Conservation (phyloP, 2,329 filamentous ascomycete genomes). For the Ascochyta rabiei region DNA sequence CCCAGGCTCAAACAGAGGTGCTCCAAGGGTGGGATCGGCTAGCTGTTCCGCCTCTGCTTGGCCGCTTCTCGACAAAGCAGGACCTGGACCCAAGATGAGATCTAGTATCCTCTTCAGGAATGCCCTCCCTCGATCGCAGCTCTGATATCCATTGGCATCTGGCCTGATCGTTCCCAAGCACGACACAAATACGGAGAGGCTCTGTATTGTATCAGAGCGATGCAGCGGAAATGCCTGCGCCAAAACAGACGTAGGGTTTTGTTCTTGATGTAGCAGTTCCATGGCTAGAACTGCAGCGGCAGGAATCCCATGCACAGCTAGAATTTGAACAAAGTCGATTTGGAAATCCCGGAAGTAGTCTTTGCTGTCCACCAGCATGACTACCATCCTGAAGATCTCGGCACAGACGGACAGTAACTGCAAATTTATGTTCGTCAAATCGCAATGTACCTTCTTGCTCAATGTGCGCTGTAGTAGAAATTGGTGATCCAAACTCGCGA, state of each 20-base stretch:
- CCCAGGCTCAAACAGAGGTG: constrained; percentile 40
- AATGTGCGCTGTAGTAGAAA: constrained; percentile 66
- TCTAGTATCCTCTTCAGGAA: constrained; percentile 53
- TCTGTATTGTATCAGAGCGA: constrained; percentile 53
- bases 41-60: constrained; percentile 7
- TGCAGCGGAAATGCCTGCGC: constrained; percentile 43
- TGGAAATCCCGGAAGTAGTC: constrained; percentile 53
- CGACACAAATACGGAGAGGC: constrained; percentile 54
- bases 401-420: constrained; percentile 47
- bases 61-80: constrained; percentile 1
- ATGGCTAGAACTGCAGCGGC: constrained; percentile 51
- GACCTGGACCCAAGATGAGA: constrained; percentile 47
- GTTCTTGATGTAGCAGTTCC: constrained; percentile 53
- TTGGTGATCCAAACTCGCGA: constrained; percentile 62
- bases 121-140: constrained; percentile 50
- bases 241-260: constrained; percentile 28
- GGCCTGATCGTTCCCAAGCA: constrained; percentile 48
- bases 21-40: constrained; percentile 42
- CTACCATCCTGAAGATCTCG: constrained; percentile 47
- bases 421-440: constrained; percentile 24
- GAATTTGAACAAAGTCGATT: constrained; percentile 48
- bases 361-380: constrained; percentile 47
- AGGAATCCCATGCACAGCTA: constrained; percentile 50
- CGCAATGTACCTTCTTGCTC: constrained; percentile 50
- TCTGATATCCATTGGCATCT: constrained; percentile 49